Conservation (phyloP, 768 basidiomycete genomes). For the Paxillus involutus region DNA sequence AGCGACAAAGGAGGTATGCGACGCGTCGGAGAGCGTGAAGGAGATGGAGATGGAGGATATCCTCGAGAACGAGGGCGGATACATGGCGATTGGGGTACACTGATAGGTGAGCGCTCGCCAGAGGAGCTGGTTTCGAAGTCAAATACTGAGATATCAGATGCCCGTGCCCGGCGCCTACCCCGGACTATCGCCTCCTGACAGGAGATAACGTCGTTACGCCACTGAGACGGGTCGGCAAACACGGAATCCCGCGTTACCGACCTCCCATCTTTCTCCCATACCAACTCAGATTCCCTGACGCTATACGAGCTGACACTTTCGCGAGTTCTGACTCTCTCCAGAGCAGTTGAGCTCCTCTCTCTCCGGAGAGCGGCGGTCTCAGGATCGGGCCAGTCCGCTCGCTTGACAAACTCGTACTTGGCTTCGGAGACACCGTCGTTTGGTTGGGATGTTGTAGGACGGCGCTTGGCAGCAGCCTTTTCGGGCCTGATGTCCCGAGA, state of each 20-base stretch:
- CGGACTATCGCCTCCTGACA: slow-evolving; percentile 44
- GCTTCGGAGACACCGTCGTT: slow-evolving; percentile 60
- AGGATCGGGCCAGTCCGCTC: slow-evolving; percentile 83
- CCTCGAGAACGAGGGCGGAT: slow-evolving; percentile 43
- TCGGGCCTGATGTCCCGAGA: slow-evolving; percentile 27
- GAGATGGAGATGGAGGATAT: slow-evolving; percentile 57
- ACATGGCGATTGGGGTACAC: slow-evolving; percentile 39
- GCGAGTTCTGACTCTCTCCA: slow-evolving; percentile 57
- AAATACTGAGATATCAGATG: slow-evolving; percentile 38
- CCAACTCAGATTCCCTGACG: slow-evolving; percentile 23
- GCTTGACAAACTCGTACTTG: slow-evolving; percentile 79
- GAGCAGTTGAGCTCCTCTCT: slow-evolving; percentile 61
- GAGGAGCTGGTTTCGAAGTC: slow-evolving; percentile 32
- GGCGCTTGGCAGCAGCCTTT: slow-evolving; percentile 28
- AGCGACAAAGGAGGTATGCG: slow-evolving; percentile 33
- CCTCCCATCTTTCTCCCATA: slow-evolving; percentile 33
- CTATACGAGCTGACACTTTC: slow-evolving; percentile 36
- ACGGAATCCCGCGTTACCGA: slow-evolving; percentile 43
- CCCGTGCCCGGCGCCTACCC: slow-evolving; percentile 63
- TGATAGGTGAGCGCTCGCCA: slow-evolving; percentile 15
- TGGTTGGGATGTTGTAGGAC: slow-evolving; percentile 36
- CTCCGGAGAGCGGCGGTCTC: slow-evolving; percentile 70
- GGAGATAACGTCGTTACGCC: slow-evolving; percentile 52
- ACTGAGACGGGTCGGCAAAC: slow-evolving; percentile 49
- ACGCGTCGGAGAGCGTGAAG: slow-evolving; percentile 40